A percentile compares a stretch with the other conserved stretches of the same genome.
Conservation (phyloP, 805 yeast species). For the Pichia rugopelliculosa region DNA sequence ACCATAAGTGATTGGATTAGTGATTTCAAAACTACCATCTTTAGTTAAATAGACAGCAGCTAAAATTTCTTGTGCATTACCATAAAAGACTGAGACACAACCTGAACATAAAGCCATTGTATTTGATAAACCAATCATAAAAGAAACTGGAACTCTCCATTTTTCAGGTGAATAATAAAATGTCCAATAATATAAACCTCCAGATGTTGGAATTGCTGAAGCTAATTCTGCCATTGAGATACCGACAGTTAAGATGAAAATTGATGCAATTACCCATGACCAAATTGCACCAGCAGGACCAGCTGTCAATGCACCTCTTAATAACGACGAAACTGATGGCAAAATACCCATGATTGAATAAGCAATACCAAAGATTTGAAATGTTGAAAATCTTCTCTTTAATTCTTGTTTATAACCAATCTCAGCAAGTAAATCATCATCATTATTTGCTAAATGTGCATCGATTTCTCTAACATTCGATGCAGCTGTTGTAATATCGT, state of each 20-base stretch:
- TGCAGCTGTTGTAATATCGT: slow-evolving; percentile 5
- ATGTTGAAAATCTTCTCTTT: slow-evolving; percentile 48
- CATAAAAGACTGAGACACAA: slow-evolving; percentile 57
- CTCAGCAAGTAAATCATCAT: slow-evolving; percentile 34
- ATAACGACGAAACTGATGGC: slow-evolving; percentile 52
- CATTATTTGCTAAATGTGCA: slow-evolving; percentile 19
- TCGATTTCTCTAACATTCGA: slow-evolving; percentile 22
- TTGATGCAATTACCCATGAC: slow-evolving; percentile 52
- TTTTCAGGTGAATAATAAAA: slow-evolving; percentile 53
- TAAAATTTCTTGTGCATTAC: slow-evolving; percentile 47
- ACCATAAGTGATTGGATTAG: slow-evolving; percentile 49
- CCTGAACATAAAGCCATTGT: slow-evolving; percentile 57
- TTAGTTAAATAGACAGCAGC: slow-evolving; percentile 41
- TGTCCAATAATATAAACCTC: slow-evolving; percentile 63
- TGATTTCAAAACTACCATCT: slow-evolving; percentile 46
- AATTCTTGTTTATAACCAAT: slow-evolving; percentile 60
- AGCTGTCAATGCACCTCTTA: slow-evolving; percentile 46
- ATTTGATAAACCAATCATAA: slow-evolving; percentile 56
- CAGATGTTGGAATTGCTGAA: slow-evolving; percentile 63
- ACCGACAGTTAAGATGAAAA: slow-evolving; percentile 49
- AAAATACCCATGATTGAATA: slow-evolving; percentile 56
- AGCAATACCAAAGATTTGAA: slow-evolving; percentile 52
- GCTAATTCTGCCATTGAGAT: slow-evolving; percentile 56
- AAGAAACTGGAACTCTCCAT: slow-evolving; percentile 43
- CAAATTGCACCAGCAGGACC: slow-evolving; percentile 60